Evolutionary conservation across 306 rosid genomes (phyloP).

Genomic region (Coriaria nepalensis): DNA sequence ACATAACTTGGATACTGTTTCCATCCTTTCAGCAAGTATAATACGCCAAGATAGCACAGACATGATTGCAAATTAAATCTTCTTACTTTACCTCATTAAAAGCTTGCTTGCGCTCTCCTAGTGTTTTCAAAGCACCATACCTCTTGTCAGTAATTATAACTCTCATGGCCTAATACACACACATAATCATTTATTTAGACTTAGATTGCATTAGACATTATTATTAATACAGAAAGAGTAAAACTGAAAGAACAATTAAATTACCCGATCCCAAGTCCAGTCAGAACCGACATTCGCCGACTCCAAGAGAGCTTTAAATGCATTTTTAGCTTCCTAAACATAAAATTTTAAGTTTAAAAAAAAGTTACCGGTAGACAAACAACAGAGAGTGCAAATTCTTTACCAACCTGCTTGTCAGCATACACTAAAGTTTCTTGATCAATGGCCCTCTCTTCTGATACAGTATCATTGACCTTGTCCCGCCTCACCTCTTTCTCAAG

Average conservation of each 20-base stretch:
- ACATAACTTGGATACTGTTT: background rate
- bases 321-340: slow-evolving; percentile 78
- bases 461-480: slow-evolving; percentile 40
- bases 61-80: background rate
- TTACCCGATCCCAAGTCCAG: slow-evolving; percentile 99
- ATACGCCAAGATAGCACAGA: too few species aligned
- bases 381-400: slow-evolving; percentile 11
- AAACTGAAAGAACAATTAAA: slow-evolving; percentile 5
- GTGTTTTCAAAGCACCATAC: slow-evolving; percentile 76
- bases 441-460: slow-evolving; percentile 42
- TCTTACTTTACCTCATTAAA: slow-evolving; percentile 63
- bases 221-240: background rate
- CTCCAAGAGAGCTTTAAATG: slow-evolving; percentile 75
- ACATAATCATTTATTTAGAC: background rate
- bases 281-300: slow-evolving; percentile 78
- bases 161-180: slow-evolving; percentile 67
- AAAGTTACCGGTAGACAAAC: slow-evolving; percentile 12
- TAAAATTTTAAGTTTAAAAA: slow-evolving; percentile 11
- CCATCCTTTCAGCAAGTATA: too few species aligned
- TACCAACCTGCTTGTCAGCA: slow-evolving; percentile 57
- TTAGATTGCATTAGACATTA: slow-evolving; percentile 7
- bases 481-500: slow-evolving; percentile 27
- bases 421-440: slow-evolving; percentile 56
- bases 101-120: slow-evolving; percentile 92
- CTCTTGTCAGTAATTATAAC: slow-evolving; percentile 80